Percentiles rank a stretch among this genome's conserved stretches.
phyloP scores from a whole-genome alignment of 371 early-diverging fungal genomes.

The Rhizomucor pusillus region DNA sequence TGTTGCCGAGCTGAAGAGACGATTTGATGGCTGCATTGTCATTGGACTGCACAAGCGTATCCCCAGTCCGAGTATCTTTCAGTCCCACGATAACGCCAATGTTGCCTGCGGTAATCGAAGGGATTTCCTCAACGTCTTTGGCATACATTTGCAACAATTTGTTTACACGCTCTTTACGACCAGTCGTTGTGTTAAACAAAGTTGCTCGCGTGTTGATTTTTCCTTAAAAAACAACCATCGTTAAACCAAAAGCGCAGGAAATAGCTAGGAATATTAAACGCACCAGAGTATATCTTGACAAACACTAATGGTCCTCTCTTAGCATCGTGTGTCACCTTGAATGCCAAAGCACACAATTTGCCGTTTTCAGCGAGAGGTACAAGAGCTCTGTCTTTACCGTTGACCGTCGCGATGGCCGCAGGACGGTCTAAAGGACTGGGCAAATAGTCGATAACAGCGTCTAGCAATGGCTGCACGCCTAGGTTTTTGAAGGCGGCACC shows the following conservation, averaged over 20 bases:
- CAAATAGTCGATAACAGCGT: slow-evolving; percentile 85
- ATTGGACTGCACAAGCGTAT: slow-evolving; percentile 74
- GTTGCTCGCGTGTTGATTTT: slow-evolving; percentile 64
- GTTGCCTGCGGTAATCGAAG: slow-evolving; percentile 73
- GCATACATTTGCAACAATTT: slow-evolving; percentile 92
- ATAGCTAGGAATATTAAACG: background rate
- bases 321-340: slow-evolving; percentile 88
- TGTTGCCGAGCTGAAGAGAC: slow-evolving; percentile 62
- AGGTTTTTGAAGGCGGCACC: slow-evolving; percentile 89
- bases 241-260: background rate
- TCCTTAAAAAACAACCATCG: slow-evolving; percentile 34
- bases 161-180: slow-evolving; percentile 78
- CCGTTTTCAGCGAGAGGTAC: slow-evolving; percentile 44
- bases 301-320: slow-evolving; percentile 88
- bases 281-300: slow-evolving; percentile 92
- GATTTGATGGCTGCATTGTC: slow-evolving; percentile 43
- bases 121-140: slow-evolving; percentile 86
- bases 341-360: slow-evolving; percentile 84
- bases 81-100: slow-evolving; percentile 91
- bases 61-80: slow-evolving; percentile 88
- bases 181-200: slow-evolving; percentile 65
- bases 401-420: slow-evolving; percentile 55
- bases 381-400: slow-evolving; percentile 27
- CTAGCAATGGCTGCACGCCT: slow-evolving; percentile 92
- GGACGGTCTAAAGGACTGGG: slow-evolving; percentile 80